phyloP scores from a whole-genome alignment of 306 rosid genomes.

The Acacia confusa region DNA sequence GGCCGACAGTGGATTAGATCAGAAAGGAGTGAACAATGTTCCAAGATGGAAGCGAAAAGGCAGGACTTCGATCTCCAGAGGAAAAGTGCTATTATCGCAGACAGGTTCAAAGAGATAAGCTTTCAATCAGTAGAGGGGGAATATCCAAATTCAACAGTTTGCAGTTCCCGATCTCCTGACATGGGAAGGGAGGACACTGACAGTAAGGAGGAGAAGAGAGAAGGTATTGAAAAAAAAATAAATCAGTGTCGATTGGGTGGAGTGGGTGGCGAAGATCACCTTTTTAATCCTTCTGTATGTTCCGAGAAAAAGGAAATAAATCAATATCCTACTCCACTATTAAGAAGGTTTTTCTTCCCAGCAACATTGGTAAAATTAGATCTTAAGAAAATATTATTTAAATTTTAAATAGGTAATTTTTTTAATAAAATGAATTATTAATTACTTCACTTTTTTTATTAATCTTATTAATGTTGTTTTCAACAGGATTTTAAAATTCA shows the following conservation, averaged over 20 bases:
- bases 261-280: conserved; percentile 53
- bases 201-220: conserved; percentile 37
- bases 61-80: conserved; percentile 30
- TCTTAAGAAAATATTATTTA: too few relatives aligned
- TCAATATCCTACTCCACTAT: too few relatives aligned
- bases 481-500: too few relatives aligned
- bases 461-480: too few relatives aligned
- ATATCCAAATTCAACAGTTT: neutral
- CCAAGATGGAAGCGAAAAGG: conserved; percentile 2
- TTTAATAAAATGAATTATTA: too few relatives aligned
- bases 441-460: too few relatives aligned
- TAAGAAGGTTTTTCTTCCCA: too few relatives aligned
- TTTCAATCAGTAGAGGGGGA: conserved; percentile 21
- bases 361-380: too few relatives aligned
- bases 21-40: conserved; percentile 31
- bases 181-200: conserved; percentile 44
- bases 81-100: conserved; percentile 20
- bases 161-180: conserved; percentile 22
- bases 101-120: conserved; percentile 40
- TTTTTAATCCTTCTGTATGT: neutral
- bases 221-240: neutral
- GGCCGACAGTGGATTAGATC: conserved; percentile 30
- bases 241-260: conserved; percentile 50
- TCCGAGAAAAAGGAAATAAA: neutral
- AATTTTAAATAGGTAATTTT: too few relatives aligned